A percentile compares a stretch with the other conserved stretches of the same genome.
These are phyloP conservation scores for Malus orientalis DNA, from an alignment of 306 rosid species.

Conservation along the genomic window DNA sequence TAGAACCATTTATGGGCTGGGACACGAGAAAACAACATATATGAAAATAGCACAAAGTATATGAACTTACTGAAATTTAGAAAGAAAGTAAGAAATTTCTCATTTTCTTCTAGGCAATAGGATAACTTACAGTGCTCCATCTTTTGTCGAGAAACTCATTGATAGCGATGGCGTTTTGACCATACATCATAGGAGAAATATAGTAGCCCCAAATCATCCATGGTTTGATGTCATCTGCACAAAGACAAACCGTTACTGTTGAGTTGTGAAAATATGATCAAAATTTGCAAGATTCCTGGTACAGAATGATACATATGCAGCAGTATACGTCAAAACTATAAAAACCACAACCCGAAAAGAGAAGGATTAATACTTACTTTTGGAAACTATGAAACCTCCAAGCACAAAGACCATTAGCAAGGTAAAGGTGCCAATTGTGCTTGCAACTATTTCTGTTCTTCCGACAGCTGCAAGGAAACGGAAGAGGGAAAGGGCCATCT, in stretches of 20 bases:
- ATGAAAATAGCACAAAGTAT: neutral
- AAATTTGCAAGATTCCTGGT: neutral
- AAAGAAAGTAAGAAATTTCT: neutral
- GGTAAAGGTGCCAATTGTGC: slow-evolving; percentile 38
- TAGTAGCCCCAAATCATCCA: slow-evolving; percentile 77
- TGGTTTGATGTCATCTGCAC: slow-evolving; percentile 41
- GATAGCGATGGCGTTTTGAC: slow-evolving; percentile 56
- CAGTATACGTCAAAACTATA: neutral
- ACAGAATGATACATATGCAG: neutral
- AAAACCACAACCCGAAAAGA: neutral
- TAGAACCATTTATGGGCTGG: slow-evolving; percentile 18
- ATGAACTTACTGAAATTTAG: neutral
- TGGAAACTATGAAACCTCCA: slow-evolving; percentile 57
- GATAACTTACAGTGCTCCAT: slow-evolving; percentile 60
- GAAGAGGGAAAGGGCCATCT: slow-evolving; percentile 56
- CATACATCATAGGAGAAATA: slow-evolving; percentile 71
- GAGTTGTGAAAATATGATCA: neutral
- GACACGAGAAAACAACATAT: slow-evolving; percentile 21
- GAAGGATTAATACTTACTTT: slow-evolving; percentile 22
- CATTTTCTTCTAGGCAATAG: neutral
- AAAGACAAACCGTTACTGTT: neutral
- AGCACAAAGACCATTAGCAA: slow-evolving; percentile 39
- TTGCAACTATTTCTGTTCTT: slow-evolving; percentile 45
- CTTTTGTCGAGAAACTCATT: slow-evolving; percentile 66
- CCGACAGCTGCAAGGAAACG: slow-evolving; percentile 51